These are phyloP conservation scores for Monoraphidium neglectum DNA, from an alignment of 139 green algal genomes.

Conservation along the genomic window DNA sequence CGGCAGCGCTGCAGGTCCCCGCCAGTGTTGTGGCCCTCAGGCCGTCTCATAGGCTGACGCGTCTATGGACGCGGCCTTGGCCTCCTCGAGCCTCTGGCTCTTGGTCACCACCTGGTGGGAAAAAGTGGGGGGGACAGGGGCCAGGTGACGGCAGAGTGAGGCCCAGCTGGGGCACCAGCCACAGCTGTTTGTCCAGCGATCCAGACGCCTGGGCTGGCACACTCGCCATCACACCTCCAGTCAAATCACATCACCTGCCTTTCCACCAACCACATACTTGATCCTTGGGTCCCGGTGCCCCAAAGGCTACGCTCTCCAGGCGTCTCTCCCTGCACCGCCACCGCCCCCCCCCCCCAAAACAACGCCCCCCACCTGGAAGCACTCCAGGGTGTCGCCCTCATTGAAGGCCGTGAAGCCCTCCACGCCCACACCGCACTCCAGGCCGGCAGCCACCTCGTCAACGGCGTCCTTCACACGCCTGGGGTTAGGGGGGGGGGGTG, in stretches of 20 bases:
- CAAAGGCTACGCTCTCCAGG: background rate
- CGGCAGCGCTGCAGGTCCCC: no score
- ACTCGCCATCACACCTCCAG: background rate
- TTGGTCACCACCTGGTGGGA: conserved; percentile 44
- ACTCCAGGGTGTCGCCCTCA: conserved; percentile 64
- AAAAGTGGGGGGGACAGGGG: background rate
- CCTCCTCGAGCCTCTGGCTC: conserved; percentile 50
- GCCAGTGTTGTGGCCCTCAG: no score
- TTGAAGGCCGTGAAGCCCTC: conserved; percentile 79
- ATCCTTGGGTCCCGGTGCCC: no score
- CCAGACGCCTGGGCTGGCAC: background rate
- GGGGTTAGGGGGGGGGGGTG: background rate
- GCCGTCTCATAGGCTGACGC: no score
- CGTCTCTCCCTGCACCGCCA: background rate
- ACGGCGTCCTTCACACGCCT: conserved; percentile 92
- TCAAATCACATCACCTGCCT: no score
- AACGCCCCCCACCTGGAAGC: conserved; percentile 30
- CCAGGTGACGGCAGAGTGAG: background rate
- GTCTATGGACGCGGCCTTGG: conserved; percentile 33
- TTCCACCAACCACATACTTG: no score
- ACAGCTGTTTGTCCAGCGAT: no score
- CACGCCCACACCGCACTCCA: conserved; percentile 83
- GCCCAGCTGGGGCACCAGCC: no score
- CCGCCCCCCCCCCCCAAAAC: background rate
- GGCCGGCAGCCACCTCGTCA: conserved; percentile 75